phyloP scores from a whole-genome alignment of 192 early-diverging fungal genomes.

The Neocallimastix lanati region DNA sequence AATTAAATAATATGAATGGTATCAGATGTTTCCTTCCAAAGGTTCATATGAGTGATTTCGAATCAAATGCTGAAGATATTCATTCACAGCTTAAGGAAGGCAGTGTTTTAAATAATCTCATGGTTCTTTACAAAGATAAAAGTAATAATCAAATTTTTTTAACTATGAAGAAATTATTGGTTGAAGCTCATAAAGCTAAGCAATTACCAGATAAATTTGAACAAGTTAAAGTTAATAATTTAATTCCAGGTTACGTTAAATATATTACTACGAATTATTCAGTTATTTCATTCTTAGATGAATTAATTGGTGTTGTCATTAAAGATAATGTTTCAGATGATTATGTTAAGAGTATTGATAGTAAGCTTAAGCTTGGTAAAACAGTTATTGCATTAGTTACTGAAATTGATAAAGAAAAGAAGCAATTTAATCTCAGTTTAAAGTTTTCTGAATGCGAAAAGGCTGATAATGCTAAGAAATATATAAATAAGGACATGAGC shows the following conservation, averaged over 20 bases:
- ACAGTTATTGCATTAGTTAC: constrained; percentile 47
- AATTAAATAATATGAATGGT: background rate
- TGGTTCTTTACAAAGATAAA: background rate
- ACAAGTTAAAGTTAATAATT: background rate
- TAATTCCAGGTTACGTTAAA: background rate
- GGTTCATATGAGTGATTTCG: constrained; percentile 3
- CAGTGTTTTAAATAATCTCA: background rate
- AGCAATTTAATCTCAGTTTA: constrained; percentile 35
- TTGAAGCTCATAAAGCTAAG: background rate
- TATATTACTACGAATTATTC: background rate
- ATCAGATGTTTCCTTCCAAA: background rate
- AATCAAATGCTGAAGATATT: background rate
- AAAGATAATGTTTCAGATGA: background rate
- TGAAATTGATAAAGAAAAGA: constrained; percentile 23
- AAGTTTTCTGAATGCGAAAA: constrained; percentile 33
- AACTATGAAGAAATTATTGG: background rate
- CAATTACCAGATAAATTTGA: background rate
- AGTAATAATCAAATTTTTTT: background rate
- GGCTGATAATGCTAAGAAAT: background rate
- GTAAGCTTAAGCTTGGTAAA: constrained; percentile 35
- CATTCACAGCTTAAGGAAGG: background rate
- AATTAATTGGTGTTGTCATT: background rate
- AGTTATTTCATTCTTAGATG: background rate
- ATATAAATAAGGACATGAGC: background rate
- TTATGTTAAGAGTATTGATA: background rate